Base-by-base conservation (phyloP, 306 rosid genomes). In the Begonia peltatifolia region DNA sequence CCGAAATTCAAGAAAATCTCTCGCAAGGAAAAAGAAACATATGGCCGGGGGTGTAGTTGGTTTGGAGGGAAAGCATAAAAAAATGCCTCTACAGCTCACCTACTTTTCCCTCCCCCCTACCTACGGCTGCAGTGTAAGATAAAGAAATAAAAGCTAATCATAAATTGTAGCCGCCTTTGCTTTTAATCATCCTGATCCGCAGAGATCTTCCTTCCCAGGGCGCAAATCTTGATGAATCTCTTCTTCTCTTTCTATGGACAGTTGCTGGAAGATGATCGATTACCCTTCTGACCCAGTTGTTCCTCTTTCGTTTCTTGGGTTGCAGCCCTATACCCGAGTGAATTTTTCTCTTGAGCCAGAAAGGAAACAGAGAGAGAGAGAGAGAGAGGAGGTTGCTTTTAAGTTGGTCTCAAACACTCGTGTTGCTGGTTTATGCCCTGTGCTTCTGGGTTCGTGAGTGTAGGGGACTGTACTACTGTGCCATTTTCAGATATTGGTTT, bases 141-240 rank as follows among this genome's bases (percentile, higher is more conserved):
- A 44, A 10, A 44, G 14, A 44, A 44, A 44, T 44, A 48, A 49
- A 36, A 47, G 57, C 13, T 35, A 25, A 61, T 68, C 53, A 68
- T 84, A 77, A 70, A 76, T 72, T 30, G 47, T 79, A 76, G 99
- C 99, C 84, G 95, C 92, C 99, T 80, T 75, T 71, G 74, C 75
- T 14, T 74, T 72, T 54, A 79, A 56, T 46, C 61, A 55, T 18
- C 53, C 76, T 57, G 95, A 81, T 75, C 61, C 69, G 68, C 80
- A 59, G 72, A 68, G 69, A 80, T 77, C 77, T 65, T 74, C 66
- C 62, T 60, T 44, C 23, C 35, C 13, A 12, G 12, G 75, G 79
- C 85, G 77, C 86, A 66, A 83, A 83, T 85, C 83, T 84, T 84
- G 73, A 84, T 51, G 75, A 51, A 20, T 44, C 13, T 50, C 42